phyloP scores from a whole-genome alignment of 768 basidiomycete species.

The Amyloporia xantha region DNA sequence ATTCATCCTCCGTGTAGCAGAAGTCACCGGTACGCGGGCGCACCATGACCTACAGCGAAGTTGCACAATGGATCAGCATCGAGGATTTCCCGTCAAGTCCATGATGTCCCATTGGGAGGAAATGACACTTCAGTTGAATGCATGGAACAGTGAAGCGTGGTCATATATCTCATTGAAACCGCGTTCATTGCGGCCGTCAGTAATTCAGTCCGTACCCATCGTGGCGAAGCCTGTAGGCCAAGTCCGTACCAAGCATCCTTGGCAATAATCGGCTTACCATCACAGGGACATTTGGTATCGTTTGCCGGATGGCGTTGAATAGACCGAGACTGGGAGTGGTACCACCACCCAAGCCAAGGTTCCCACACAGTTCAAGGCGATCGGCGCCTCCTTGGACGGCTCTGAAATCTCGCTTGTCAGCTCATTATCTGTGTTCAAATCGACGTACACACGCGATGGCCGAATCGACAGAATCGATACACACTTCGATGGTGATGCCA shows the following conservation, averaged over 20 bases:
- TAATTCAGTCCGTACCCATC: too few relatives aligned
- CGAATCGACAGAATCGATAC: slow-evolving; percentile 72
- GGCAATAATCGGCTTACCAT: slow-evolving; percentile 4
- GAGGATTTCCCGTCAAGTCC: too few relatives aligned
- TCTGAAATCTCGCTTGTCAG: slow-evolving; percentile 29
- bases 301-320: slow-evolving; percentile 47
- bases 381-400: slow-evolving; percentile 67
- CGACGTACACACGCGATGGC: slow-evolving; percentile 48
- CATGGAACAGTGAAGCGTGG: not conserved
- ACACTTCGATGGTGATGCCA: slow-evolving; percentile 32
- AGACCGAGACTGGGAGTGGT: slow-evolving; percentile 79
- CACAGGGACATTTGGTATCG: slow-evolving; percentile 25
- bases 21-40: slow-evolving; percentile 79
- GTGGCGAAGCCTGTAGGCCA: too few relatives aligned
- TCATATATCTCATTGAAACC: too few relatives aligned
- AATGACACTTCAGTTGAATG: too few relatives aligned
- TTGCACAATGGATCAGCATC: too few relatives aligned
- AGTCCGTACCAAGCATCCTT: too few relatives aligned
- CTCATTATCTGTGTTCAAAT: not conserved
- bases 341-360: slow-evolving; percentile 69
- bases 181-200: too few relatives aligned
- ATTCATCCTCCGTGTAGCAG: slow-evolving; percentile 57
- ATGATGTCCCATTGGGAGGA: too few relatives aligned
- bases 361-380: slow-evolving; percentile 71
- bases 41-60: slow-evolving; percentile 61